Evolutionary conservation across 208 protist species (phyloP).

Genomic region (Crithidia fasciculata): DNA sequence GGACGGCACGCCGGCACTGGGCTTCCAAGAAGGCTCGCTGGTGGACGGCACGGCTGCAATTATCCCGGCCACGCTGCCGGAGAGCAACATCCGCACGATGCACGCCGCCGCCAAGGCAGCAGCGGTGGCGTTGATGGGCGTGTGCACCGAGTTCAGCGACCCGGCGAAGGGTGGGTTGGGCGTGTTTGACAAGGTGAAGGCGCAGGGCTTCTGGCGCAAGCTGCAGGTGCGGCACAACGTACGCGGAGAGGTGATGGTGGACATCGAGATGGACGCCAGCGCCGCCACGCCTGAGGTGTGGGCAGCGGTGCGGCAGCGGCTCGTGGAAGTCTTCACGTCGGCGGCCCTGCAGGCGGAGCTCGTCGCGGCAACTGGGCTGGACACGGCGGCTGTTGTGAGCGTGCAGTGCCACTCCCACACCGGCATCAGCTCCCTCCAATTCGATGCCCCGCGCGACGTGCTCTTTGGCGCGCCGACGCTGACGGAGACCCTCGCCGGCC

Average conservation of each 20-base stretch:
- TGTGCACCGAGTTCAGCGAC: conserved; percentile 41
- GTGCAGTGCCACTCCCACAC: conserved; percentile 83
- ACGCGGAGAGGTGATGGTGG: conserved; percentile 83
- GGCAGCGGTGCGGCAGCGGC: conserved; percentile 38
- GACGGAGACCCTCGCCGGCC: conserved; percentile 71
- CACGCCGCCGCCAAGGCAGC: conserved; percentile 59
- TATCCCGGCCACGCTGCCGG: conserved; percentile 52
- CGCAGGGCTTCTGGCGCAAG: conserved; percentile 90
- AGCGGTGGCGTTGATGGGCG: conserved; percentile 51
- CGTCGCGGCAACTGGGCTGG: conserved; percentile 21
- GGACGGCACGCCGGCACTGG: conserved; percentile 56
- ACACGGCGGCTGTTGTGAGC: conserved; percentile 58
- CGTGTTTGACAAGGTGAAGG: conserved; percentile 82
- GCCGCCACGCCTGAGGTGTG: conserved; percentile 39
- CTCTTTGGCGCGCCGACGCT: conserved; percentile 71
- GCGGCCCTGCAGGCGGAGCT: conserved; percentile 33
- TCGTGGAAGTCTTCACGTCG: conserved; percentile 41
- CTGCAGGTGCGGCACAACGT: conserved; percentile 92
- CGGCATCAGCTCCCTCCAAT: conserved; percentile 62
- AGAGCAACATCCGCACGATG: conserved; percentile 65
- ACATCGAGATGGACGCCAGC: conserved; percentile 67
- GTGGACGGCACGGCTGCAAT: conserved; percentile 76
- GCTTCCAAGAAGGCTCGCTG: conserved; percentile 76
- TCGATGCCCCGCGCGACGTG: conserved; percentile 64
- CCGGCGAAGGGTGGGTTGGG: conserved; percentile 37